These are phyloP conservation scores for Circinella minor DNA, from an alignment of 371 early-diverging fungal genomes.

Conservation along the genomic window DNA sequence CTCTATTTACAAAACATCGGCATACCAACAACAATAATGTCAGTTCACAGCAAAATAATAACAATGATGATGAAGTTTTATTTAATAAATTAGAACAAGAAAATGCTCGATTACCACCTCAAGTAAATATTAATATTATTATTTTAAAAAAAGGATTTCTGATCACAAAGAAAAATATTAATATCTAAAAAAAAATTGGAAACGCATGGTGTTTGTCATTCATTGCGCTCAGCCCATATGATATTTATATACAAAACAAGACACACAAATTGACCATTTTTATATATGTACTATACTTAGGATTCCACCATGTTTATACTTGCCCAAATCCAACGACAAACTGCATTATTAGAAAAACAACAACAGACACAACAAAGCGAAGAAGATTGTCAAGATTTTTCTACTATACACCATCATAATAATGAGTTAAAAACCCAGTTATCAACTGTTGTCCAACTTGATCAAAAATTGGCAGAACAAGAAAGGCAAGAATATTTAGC, in stretches of 20 bases:
- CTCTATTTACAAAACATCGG: neutral
- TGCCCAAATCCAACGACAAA: conserved; percentile 65
- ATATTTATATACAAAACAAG: neutral
- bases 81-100: conserved; percentile 35
- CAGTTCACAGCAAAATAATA: conserved; percentile 2
- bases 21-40: neutral
- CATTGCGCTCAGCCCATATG: neutral
- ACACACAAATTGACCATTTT: too few relatives aligned
- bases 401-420: conserved; percentile 33
- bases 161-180: neutral
- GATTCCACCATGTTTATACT: conserved; percentile 59
- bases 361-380: neutral
- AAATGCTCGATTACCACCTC: conserved; percentile 44
- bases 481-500: conserved; percentile 56
- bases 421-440: conserved; percentile 55
- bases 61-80: conserved; percentile 4
- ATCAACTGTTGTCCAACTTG: conserved; percentile 49
- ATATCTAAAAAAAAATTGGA: neutral
- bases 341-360: conserved; percentile 56
- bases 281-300: conserved; percentile 22
- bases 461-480: neutral
- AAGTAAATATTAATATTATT: conserved; percentile 24
- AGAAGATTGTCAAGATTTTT: conserved; percentile 35
- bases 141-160: neutral
- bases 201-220: neutral